These are phyloP conservation scores for Grigorovia transvaalensis DNA, from an alignment of 805 yeast genomes.

Conservation along the genomic window DNA sequence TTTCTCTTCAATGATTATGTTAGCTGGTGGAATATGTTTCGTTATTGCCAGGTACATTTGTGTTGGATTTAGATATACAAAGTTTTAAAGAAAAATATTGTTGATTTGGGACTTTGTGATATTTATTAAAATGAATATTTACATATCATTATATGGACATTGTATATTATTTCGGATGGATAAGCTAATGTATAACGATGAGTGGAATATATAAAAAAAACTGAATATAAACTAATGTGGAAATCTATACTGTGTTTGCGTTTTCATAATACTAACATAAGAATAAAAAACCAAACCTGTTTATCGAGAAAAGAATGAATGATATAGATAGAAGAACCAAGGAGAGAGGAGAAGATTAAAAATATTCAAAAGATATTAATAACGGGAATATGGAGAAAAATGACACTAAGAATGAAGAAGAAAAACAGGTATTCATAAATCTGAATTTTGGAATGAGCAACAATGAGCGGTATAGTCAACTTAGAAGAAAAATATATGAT, in stretches of 20 bases:
- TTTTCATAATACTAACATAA: not conserved
- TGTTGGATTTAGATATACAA: slow-evolving; percentile 33
- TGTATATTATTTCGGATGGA: not conserved
- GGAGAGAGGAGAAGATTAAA: not conserved
- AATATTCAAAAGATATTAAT: not conserved
- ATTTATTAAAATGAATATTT: not conserved
- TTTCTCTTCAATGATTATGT: slow-evolving; percentile 34
- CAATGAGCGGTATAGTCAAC: not conserved
- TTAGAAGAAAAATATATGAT: too few species aligned
- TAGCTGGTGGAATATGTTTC: slow-evolving; percentile 32
- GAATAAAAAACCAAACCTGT: not conserved
- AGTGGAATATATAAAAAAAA: not conserved
- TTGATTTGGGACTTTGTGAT: slow-evolving; percentile 1
- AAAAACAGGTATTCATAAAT: not conserved
- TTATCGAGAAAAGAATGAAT: too few species aligned
- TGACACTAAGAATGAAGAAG: not conserved
- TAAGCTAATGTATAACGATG: not conserved
- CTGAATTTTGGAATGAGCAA: not conserved
- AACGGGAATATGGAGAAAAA: not conserved
- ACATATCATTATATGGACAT: not conserved
- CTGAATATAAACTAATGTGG: not conserved
- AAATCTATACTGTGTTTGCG: not conserved
- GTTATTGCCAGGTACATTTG: slow-evolving; percentile 31
- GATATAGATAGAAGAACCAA: not conserved
- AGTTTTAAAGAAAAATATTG: not conserved